Evolutionary conservation across 1,139 yeast genomes (phyloP).

Genomic region (Suhomyces maxii): DNA sequence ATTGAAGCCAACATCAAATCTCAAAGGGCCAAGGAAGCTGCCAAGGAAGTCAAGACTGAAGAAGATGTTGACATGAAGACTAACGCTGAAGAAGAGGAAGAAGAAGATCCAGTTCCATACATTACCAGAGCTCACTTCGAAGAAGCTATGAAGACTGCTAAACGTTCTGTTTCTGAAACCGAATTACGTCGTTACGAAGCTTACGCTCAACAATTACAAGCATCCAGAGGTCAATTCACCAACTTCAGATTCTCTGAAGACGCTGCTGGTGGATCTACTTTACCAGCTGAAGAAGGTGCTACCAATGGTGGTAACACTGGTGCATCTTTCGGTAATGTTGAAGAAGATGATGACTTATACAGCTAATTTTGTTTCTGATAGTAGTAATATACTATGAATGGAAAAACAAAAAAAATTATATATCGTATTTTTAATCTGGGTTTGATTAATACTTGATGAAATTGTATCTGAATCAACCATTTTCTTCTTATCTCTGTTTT

Average conservation of each 20-base stretch:
- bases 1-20: conserved; percentile 76
- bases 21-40: conserved; percentile 51
- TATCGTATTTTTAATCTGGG: background rate
- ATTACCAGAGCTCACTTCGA: conserved; percentile 92
- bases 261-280: conserved; percentile 31
- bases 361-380: conserved; percentile 39
- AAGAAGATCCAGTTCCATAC: conserved; percentile 91
- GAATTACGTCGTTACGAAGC: conserved; percentile 99
- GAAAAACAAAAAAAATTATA: no score
- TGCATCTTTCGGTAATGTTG: conserved; percentile 68
- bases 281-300: conserved; percentile 35
- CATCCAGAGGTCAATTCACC: conserved; percentile 89
- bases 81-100: conserved; percentile 43
- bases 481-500: background rate
- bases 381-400: background rate
- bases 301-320: conserved; percentile 86
- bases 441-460: background rate
- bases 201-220: conserved; percentile 93
- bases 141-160: conserved; percentile 99
- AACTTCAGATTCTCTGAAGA: conserved; percentile 69
- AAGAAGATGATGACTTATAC: conserved; percentile 93
- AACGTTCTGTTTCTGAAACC: conserved; percentile 94
- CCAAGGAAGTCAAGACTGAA: conserved; percentile 42
- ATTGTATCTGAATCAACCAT: background rate
- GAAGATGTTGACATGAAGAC: conserved; percentile 66